Percentiles rank a stretch among this genome's conserved stretches.
Evolutionary conservation across 176 grass and related monocot genomes (phyloP).

Genomic region (Bonia amplexicaulis): DNA sequence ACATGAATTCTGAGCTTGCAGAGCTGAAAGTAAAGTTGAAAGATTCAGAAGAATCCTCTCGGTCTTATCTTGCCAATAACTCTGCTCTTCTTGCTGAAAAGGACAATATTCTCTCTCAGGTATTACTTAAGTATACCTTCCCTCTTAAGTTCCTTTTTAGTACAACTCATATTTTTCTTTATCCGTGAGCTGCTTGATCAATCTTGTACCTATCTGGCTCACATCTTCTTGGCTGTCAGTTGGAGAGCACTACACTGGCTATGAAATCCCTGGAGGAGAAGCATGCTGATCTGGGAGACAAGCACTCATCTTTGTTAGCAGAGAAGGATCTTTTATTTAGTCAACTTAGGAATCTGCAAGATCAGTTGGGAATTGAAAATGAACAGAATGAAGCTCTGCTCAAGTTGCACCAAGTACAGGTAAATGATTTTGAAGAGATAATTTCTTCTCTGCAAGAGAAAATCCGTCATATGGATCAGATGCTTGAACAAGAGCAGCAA

Average conservation of each 20-base stretch:
- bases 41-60: conserved; percentile 32
- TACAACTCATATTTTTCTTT: conserved; percentile 2
- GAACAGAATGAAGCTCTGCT: conserved; percentile 43
- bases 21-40: conserved; percentile 37
- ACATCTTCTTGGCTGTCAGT: conserved; percentile 28
- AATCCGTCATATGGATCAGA: conserved; percentile 31
- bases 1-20: conserved; percentile 32
- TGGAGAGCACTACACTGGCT: conserved; percentile 33
- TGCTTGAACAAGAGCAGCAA: conserved; percentile 46
- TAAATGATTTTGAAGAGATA: conserved; percentile 29
- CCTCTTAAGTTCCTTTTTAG: conserved; percentile 12
- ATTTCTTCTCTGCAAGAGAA: conserved; percentile 52
- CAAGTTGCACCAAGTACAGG: conserved; percentile 39
- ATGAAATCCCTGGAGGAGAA: conserved; percentile 48
- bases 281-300: conserved; percentile 33
- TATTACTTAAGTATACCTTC: conserved; percentile 13
- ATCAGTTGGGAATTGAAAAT: conserved; percentile 47
- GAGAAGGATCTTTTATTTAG: conserved; percentile 44
- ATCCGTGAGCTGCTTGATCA: background rate
- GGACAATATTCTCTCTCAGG: conserved; percentile 43
- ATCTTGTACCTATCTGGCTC: background rate
- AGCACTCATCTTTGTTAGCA: conserved; percentile 29
- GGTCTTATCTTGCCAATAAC: conserved; percentile 18
- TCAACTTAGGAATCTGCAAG: conserved; percentile 48
- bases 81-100: conserved; percentile 46